Evolutionary conservation across 1,139 yeast genomes (phyloP).

Genomic region (Yamadazyma triangularis): DNA sequence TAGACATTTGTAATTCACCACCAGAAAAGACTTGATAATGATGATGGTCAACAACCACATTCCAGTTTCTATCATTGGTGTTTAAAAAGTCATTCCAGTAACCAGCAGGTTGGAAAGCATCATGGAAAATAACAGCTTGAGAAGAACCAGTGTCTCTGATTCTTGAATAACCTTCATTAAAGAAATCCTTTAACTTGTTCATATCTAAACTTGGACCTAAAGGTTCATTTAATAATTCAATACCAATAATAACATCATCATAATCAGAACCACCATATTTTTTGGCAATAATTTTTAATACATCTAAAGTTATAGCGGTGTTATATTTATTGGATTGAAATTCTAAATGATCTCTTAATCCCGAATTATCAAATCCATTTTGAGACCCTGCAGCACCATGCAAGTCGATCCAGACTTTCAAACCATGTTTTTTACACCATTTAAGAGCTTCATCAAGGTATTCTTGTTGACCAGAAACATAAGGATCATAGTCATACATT

Average conservation of each 20-base stretch:
- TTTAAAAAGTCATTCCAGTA: slow-evolving; percentile 58
- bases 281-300: slow-evolving; percentile 39
- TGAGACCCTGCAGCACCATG: slow-evolving; percentile 99
- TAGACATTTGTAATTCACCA: slow-evolving; percentile 50
- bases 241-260: slow-evolving; percentile 73
- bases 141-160: slow-evolving; percentile 46
- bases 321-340: slow-evolving; percentile 54
- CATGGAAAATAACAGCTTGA: slow-evolving; percentile 60
- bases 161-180: slow-evolving; percentile 48
- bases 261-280: slow-evolving; percentile 67
- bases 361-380: slow-evolving; percentile 95
- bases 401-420: slow-evolving; percentile 86
- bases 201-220: slow-evolving; percentile 64
- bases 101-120: slow-evolving; percentile 61
- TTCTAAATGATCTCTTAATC: slow-evolving; percentile 60
- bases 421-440: slow-evolving; percentile 62
- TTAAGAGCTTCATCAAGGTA: slow-evolving; percentile 71
- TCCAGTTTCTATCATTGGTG: slow-evolving; percentile 42
- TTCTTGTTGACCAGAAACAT: slow-evolving; percentile 76
- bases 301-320: slow-evolving; percentile 48
- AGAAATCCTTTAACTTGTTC: slow-evolving; percentile 54
- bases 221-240: slow-evolving; percentile 88
- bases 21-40: slow-evolving; percentile 82
- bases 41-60: slow-evolving; percentile 83
- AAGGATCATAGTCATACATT: slow-evolving; percentile 66